phyloP scores from a whole-genome alignment of 2,329 filamentous ascomycete species.

The Fusarium pininemorale region DNA sequence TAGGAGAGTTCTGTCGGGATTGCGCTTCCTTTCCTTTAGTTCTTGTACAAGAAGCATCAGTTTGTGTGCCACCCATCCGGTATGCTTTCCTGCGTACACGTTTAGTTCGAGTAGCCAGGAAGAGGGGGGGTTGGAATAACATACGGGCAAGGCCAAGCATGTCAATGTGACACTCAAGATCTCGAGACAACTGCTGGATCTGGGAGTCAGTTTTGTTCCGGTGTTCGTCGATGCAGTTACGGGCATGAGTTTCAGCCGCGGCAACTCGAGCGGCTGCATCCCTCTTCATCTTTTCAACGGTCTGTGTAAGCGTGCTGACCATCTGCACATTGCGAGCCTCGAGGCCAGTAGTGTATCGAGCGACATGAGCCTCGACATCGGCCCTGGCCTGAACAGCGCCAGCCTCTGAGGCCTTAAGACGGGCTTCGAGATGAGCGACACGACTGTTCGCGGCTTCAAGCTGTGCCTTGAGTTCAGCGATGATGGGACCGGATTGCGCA shows the following conservation, averaged over 20 bases:
- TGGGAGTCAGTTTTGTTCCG: background rate
- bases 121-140: no score
- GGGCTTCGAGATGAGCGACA: background rate
- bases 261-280: background rate
- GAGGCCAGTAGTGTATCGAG: accelerated
- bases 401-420: background rate
- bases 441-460: background rate
- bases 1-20: no score
- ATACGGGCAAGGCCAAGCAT: background rate
- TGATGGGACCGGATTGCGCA: background rate
- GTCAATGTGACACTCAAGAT: background rate
- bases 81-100: background rate
- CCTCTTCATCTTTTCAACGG: background rate
- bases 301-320: background rate
- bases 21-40: no score
- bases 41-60: no score
- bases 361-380: background rate
- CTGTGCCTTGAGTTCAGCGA: background rate
- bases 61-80: background rate
- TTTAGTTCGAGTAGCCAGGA: background rate
- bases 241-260: background rate
- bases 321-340: background rate
- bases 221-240: background rate
- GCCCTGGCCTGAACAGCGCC: background rate
- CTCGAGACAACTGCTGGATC: background rate